Evolutionary conservation across 2,329 filamentous ascomycete genomes (phyloP).

Genomic region (Celoporthe dispersa): DNA sequence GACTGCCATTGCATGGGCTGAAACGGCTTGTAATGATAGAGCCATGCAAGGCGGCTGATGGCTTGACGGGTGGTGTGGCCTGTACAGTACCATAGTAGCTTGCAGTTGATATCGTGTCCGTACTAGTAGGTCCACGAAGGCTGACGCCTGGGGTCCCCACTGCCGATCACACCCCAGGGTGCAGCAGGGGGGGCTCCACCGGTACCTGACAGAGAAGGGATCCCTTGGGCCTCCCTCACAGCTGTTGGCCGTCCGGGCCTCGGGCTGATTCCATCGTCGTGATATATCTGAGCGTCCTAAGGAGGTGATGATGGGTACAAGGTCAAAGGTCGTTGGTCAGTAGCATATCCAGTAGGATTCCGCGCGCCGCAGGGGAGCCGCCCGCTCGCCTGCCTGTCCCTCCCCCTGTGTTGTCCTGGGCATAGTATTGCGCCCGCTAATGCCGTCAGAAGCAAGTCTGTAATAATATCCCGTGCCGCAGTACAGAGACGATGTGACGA

Average conservation of each 20-base stretch:
- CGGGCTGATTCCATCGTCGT: neutral
- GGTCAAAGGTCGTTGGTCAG: neutral
- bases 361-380: neutral
- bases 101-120: too few species aligned
- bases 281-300: too few species aligned
- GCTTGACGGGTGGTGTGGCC: constrained; percentile 1
- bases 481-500: neutral
- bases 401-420: neutral
- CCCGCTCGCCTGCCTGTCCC: too few species aligned
- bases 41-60: neutral
- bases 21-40: constrained; percentile 17
- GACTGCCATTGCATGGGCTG: constrained; percentile 16
- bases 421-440: constrained; percentile 3
- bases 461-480: constrained; percentile 4
- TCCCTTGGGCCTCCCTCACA: neutral
- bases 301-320: neutral
- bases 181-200: neutral
- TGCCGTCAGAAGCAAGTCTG: constrained; percentile 14
- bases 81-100: too few species aligned
- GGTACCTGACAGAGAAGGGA: neutral
- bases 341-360: too few species aligned
- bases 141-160: constrained; percentile 11
- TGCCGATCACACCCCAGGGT: neutral
- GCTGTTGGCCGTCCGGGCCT: neutral
- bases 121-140: constrained; percentile 14